Evolutionary conservation across 192 early-diverging fungal genomes (phyloP), one percentile per base, ranked within the genome.

Genomic region (Coemansia sp.): DNA sequence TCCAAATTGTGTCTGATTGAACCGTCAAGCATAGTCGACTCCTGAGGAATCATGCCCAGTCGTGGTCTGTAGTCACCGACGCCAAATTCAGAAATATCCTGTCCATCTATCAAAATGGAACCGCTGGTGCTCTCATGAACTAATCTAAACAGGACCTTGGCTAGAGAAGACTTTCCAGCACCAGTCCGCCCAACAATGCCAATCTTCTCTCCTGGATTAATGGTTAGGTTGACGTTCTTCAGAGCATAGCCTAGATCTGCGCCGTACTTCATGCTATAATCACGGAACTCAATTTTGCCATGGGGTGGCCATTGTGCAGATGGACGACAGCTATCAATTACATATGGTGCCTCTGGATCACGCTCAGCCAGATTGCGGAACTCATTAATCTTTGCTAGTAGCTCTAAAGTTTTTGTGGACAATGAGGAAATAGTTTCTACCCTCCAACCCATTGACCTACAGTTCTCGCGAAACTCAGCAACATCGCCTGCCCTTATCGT

Each of bases 31-130:
- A 92, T 64, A 3, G 86, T 81, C 4, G 91, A 87, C 41, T 92
- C 91, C 69, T 90, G 89, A 6, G 89, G 88, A 55, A 90, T 88
- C 52, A 70, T 70, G 29, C 74, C 78, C 10, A 80, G 40, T 13
- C 66, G 65, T 36, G 78, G 57, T 11, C 96, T 85, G 38, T 96
- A 74, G 27, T 74, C 72, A 2, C 85, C 82, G 11, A 95, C 83
- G 1, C 90, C 91, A 46, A 95, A 81, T 34, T 86, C 87, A 38
- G 80, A 85, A 24, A 92, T 87, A 69, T 95, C 92, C 24, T 93
- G 53, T 15, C 89, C 90, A 70, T 97, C 95, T 44, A 97, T 91
- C 34, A 84, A 65, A 58, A 96, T 93, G 0, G 79, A 73, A 0
- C 81, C 81, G 1, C 36, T 58, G 1, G 77, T 67, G 0, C 85